A percentile compares a stretch with the other conserved stretches of the same genome.
These are phyloP conservation scores for Stachybotrys chartarum DNA, from an alignment of 2,329 filamentous ascomycete genomes.

Conservation along the genomic window DNA sequence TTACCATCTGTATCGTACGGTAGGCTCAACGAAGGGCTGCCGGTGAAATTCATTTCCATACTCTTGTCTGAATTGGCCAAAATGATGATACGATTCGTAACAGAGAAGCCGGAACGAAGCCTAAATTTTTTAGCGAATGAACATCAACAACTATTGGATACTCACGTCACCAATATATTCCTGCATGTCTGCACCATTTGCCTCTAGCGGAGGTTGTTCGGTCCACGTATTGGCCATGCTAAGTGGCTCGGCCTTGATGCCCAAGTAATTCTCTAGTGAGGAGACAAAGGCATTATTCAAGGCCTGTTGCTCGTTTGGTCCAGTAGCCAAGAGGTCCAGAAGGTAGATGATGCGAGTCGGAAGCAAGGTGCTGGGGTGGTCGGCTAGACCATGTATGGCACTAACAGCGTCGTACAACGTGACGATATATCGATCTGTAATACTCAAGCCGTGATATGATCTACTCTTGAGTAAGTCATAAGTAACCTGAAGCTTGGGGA, in stretches of 20 bases:
- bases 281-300: conserved; percentile 14
- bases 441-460: conserved; percentile 12
- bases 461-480: neutral
- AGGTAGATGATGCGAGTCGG: conserved; percentile 17
- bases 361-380: conserved; percentile 3
- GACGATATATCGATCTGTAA: conserved; percentile 3
- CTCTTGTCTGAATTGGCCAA: conserved; percentile 16
- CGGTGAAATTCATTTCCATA: conserved; percentile 15
- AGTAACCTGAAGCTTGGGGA: too few relatives aligned
- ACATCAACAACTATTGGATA: neutral
- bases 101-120: conserved; percentile 21
- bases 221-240: conserved; percentile 12
- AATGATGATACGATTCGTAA: conserved; percentile 24
- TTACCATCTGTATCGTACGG: conserved; percentile 20
- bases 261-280: conserved; percentile 13
- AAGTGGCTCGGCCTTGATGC: conserved; percentile 8
- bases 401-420: neutral
- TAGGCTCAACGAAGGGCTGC: conserved; percentile 20
- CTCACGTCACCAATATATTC: conserved; percentile 21
- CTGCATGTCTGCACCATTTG: conserved; percentile 12
- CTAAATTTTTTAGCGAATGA: conserved; percentile 6
- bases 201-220: conserved; percentile 11
- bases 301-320: conserved; percentile 4
- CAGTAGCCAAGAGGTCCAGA: conserved; percentile 10
- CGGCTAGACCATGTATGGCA: conserved; percentile 4